Evolutionary conservation across 306 rosid genomes (phyloP).

Genomic region (Biancaea sappan): DNA sequence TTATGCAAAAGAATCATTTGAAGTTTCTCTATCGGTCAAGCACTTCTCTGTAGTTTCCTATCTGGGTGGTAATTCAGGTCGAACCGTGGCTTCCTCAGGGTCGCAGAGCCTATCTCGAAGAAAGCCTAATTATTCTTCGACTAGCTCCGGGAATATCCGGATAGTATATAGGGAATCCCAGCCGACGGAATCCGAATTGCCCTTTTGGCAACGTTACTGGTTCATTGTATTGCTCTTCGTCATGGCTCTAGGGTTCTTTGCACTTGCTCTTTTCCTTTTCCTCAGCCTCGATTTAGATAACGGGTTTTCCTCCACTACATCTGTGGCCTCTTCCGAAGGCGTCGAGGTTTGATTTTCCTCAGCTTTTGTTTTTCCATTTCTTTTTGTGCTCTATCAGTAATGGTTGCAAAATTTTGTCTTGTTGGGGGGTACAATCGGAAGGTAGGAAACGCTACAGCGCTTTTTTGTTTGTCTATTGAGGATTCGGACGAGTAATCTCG

Average conservation of each 20-base stretch:
- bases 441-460: too few relatives aligned
- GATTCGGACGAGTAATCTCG: neutral
- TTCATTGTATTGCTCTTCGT: slow-evolving; percentile 68
- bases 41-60: neutral
- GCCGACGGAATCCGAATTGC: slow-evolving; percentile 57
- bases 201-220: slow-evolving; percentile 88
- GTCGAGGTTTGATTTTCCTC: slow-evolving; percentile 60
- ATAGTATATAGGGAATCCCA: slow-evolving; percentile 60
- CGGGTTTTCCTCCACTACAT: slow-evolving; percentile 47
- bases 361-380: neutral
- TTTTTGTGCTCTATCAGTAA: neutral
- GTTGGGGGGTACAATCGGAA: too few relatives aligned
- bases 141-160: slow-evolving; percentile 51
- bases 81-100: slow-evolving; percentile 95
- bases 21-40: neutral
- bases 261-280: slow-evolving; percentile 69
- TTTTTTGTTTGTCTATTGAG: neutral
- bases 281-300: slow-evolving; percentile 65
- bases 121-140: slow-evolving; percentile 46
- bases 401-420: neutral
- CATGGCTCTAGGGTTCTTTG: slow-evolving; percentile 87
- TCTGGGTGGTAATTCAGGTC: slow-evolving; percentile 38
- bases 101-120: slow-evolving; percentile 74
- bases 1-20: neutral
- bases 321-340: slow-evolving; percentile 74